Evolutionary conservation across 345 rosid species (phyloP), one percentile per base, ranked within the genome.

Genomic region (Moricandia moricandioides): DNA sequence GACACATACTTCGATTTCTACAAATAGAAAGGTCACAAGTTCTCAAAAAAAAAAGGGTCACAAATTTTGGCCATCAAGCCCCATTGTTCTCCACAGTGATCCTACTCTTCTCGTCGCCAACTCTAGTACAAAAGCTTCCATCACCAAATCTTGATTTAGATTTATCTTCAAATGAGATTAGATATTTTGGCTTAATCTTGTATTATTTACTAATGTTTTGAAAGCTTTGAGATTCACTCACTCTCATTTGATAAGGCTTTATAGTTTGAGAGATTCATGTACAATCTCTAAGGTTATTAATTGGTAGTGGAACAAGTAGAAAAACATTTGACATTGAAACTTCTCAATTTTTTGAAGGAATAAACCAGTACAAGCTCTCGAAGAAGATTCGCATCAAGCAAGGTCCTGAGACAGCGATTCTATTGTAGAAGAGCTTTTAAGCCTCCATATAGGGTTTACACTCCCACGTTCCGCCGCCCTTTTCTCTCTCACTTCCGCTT

Each of bases 91-190:
- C 8, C 82, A 78, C 40, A 90, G 86, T 51, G 98, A 94, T 70
- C 98, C 98, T 5, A 90, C 98, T 54, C 93, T 94, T 61, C 86
- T 94, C 64, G 91, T 94, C 55, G 95, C 92, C 27, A 94, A 94
- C 75, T 97, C 96, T 27, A 96, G 97, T 94, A 87, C 58, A 13
- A 21, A 0, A 18, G 16, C 7, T 40, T 37, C 35, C 57, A 26
- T 35, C 52, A 7, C 68, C 4, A 5, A 27, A 4, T 1, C 33
- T 24, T 39, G 14, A 21, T 58, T 27, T 21, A 21, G 24, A n/a
- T 26, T 24, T 72, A 34, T 40, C 0, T 39, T 24, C 26, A 31
- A 37, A 65, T 66, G 31, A 55, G 34, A 55, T 27, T 71, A 1
- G 24, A 16, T 11, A 34, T 67, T 6, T 67, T 51, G 31, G 13